phyloP scores from a whole-genome alignment of 129 eudicot species.

The Flaveria linearis region DNA sequence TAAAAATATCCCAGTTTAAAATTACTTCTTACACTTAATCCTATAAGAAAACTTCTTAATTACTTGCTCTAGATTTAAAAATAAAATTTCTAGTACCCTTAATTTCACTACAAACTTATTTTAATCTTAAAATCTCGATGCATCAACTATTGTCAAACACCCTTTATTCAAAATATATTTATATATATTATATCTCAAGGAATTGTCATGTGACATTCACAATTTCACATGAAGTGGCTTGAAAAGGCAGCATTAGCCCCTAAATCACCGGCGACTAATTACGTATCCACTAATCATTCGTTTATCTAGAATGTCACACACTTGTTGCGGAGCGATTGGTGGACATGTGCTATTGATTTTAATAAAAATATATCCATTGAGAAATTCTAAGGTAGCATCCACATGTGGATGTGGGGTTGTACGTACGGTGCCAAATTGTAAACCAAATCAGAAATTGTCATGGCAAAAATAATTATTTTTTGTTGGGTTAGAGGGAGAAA shows the following conservation, averaged over 20 bases:
- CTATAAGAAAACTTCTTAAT: too few relatives aligned
- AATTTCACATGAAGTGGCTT: conserved; percentile 22
- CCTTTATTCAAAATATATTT: too few relatives aligned
- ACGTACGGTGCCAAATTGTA: background rate
- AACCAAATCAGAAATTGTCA: background rate
- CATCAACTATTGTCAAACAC: too few relatives aligned
- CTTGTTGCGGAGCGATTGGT: conserved; percentile 37
- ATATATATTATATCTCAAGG: background rate
- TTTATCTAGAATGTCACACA: conserved; percentile 19
- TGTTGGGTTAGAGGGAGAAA: too few relatives aligned
- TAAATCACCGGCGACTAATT: conserved; percentile 36
- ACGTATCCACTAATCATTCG: conserved; percentile 27
- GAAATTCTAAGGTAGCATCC: background rate
- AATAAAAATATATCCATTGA: background rate
- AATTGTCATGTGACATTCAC: background rate
- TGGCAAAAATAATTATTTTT: background rate
- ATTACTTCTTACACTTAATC: too few relatives aligned
- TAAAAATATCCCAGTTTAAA: too few relatives aligned
- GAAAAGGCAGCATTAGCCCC: conserved; percentile 24
- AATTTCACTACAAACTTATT: too few relatives aligned
- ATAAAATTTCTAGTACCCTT: too few relatives aligned
- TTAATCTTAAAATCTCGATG: too few relatives aligned
- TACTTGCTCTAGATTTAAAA: too few relatives aligned
- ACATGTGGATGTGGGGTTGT: conserved; percentile 21
- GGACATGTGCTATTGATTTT: conserved; percentile 16